Evolutionary conservation across 345 rosid genomes (phyloP), one percentile per base, ranked within the genome.

Genomic region (Draba incana): DNA sequence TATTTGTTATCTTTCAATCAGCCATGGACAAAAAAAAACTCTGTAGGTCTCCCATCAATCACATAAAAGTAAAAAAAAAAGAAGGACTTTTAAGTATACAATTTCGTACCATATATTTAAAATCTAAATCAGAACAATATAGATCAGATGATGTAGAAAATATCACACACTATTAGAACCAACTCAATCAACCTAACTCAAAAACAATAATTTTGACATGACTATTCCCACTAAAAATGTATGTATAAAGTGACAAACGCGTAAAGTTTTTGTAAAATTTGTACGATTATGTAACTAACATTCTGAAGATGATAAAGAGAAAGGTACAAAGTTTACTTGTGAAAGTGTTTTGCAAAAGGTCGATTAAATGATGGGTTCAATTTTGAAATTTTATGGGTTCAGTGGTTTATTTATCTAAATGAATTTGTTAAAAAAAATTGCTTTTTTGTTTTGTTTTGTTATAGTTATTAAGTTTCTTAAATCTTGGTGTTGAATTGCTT

Each of bases 181-280:
- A 60, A 45, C 44, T 62, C 78, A 67, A 37, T 59, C 73, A 52
- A 31, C 12, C 56, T 25, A 66, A 68, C 57, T 10, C 31, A 16
- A 64, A 28, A 43, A 20, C 13, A 74, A 67, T 60, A 44, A 53
- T 67, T 74, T 41, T 67, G 69, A 74, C 38, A 74, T 52, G 78
- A 74, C 78, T 66, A 43, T 68, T 67, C 57, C 73, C 78, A 74
- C 68, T 59, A 56, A 35, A 57, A 47, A 42, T 42, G 11, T 31
- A 53, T 56, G 30, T 56, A 20, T 44, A 43, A 57, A 42, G 61
- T 35, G 54, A 50, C 61, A 57, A 28, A 31, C 45, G 10, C 2
- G 27, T 63, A 47, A 47, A 46, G 58, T 47, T 56, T 46, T 15
- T 38, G 8, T 3, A n/a, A 63, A 57, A 28, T 4, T 16, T 33